Evolutionary conservation across 768 basidiomycete species (phyloP), one percentile per base, ranked within the genome.

Genomic region (Tremella fuciformis): DNA sequence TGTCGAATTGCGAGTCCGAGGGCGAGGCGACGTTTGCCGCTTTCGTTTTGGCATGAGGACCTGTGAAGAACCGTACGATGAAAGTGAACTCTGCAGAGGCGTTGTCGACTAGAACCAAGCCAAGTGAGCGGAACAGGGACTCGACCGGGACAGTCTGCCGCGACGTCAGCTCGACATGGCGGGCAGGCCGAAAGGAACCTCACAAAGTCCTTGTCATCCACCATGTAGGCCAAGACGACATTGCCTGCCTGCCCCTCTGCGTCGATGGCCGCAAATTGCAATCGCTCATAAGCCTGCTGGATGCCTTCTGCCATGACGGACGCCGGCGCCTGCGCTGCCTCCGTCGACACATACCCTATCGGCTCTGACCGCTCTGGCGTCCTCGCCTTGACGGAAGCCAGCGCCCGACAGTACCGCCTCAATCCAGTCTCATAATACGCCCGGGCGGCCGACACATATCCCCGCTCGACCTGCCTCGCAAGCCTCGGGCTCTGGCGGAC

Each of bases 391-490:
- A 98, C 82, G 77, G 81, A 84, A 37, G 85, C 83, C 48, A 99
- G 79, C 70, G 86, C 87, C 46, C 96, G 82, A 21, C 86, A 82
- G 74, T 98, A 99, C 42, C 96, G 80, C 61, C 96, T 81, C 74
- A 97, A 93, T 0, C 88, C 90, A 19, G 96, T 98, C 78, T 99
- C 96, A 59, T 91, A 97, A 75, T 96, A 99, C 19, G 89, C 83
- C 40, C 92, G 85, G 13, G 89, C 87, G 24, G 88, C 84, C 34
- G 83, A 83, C 25, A 88, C 79, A 75, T 99, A 99, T 2, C 89
- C 86, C 52, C 90, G 81, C 73, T 91, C 91, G 21, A 99, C 79
- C 75, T 98, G 93, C 47, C 82, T 82, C 2, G 96, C 92, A 26
- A 92, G 88, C 34, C 81, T 81, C 8, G 86, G 82, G 4, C 88